Percentiles rank a stretch among this genome's conserved stretches.
Conservation (phyloP, 2,329 filamentous ascomycete species). For the Fusarium nelsonii region DNA sequence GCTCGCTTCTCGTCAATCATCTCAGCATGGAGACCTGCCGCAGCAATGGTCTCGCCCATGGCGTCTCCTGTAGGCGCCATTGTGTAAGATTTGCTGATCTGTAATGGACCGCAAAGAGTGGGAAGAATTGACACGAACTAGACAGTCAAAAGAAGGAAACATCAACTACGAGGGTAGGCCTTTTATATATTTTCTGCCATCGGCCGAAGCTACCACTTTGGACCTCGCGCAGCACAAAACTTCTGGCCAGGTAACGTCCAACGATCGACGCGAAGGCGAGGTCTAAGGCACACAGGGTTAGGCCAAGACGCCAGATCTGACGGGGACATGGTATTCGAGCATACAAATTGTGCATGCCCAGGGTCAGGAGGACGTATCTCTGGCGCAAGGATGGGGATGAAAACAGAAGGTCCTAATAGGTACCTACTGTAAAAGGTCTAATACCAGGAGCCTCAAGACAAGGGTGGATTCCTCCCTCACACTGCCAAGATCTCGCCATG, state of each 20-base stretch:
- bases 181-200: constrained; percentile 28
- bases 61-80: constrained; percentile 51
- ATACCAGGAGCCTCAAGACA: constrained; percentile 34
- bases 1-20: constrained; percentile 50
- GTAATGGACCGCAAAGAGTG: constrained; percentile 3
- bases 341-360: constrained; percentile 8
- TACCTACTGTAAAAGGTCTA: constrained; percentile 35
- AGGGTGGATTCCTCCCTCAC: constrained; percentile 16
- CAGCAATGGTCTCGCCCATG: constrained; percentile 53
- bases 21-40: constrained; percentile 47
- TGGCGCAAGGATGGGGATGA: constrained; percentile 33
- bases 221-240: constrained; percentile 4
- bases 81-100: constrained; percentile 13
- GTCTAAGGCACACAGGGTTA: constrained; percentile 1
- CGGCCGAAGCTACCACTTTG: constrained; percentile 22
- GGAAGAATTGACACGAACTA: constrained; percentile 10
- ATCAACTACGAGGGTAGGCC: background rate
- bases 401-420: constrained; percentile 40
- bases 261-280: constrained; percentile 22
- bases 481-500: constrained; percentile 25
- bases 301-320: constrained; percentile 29
- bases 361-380: constrained; percentile 30
- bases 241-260: constrained; percentile 7
- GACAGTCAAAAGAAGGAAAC: background rate
- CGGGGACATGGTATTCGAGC: constrained; percentile 3